These are phyloP conservation scores for Mucor mucedo DNA, from an alignment of 371 early-diverging fungal genomes.

Conservation along the genomic window DNA sequence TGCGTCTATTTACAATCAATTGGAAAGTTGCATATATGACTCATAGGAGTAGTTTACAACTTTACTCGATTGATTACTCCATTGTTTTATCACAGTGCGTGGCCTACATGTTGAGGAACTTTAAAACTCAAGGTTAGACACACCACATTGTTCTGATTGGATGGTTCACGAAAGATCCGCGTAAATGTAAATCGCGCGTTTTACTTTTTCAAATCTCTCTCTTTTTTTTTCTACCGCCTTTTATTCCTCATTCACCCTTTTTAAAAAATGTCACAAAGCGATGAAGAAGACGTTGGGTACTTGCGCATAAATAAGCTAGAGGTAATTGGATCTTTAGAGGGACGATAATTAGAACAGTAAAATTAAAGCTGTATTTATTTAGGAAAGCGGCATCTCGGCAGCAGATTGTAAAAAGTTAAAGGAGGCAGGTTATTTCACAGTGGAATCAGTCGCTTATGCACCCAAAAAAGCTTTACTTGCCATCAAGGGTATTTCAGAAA, in stretches of 20 bases:
- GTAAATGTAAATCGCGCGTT: neutral
- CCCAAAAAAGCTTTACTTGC: slow-evolving; percentile 91
- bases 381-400: slow-evolving; percentile 85
- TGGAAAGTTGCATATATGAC: too few relatives aligned
- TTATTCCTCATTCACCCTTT: neutral
- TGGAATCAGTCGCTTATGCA: slow-evolving; percentile 96
- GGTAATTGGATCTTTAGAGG: slow-evolving; percentile 13
- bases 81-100: too few relatives aligned
- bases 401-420: slow-evolving; percentile 87
- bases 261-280: slow-evolving; percentile 31
- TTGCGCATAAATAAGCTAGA: slow-evolving; percentile 30
- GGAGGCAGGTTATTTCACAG: slow-evolving; percentile 95
- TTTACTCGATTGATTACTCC: too few relatives aligned
- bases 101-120: too few relatives aligned
- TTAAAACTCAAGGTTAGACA: too few relatives aligned
- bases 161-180: too few relatives aligned
- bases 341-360: neutral
- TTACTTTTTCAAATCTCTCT: neutral
- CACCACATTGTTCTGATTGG: too few relatives aligned
- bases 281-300: slow-evolving; percentile 37
- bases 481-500: slow-evolving; percentile 98
- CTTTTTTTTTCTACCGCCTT: neutral
- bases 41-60: too few relatives aligned
- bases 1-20: too few relatives aligned
- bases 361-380: neutral